A percentile compares a stretch with the other conserved stretches of the same genome.
Conservation (phyloP, 768 basidiomycete genomes). For the Podaxis sp. region DNA sequence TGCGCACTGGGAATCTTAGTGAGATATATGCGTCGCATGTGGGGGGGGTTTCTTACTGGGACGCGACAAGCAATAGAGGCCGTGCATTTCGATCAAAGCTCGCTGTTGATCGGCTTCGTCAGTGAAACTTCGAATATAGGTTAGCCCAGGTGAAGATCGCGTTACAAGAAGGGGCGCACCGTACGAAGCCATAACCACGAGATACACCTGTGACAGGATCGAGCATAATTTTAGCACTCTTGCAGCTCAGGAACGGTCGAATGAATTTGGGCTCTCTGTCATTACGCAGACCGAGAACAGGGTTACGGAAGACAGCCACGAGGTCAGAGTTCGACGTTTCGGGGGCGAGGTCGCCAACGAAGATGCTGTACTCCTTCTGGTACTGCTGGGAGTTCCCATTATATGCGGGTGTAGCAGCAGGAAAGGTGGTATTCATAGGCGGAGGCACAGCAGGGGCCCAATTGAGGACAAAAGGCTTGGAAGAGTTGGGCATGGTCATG, state of each 20-base stretch:
- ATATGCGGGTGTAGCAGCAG: constrained; percentile 20
- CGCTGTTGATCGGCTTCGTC: constrained; percentile 87
- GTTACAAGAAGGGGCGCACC: constrained; percentile 39
- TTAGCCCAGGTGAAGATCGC: constrained; percentile 8
- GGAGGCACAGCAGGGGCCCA: constrained; percentile 55
- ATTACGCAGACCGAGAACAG: constrained; percentile 77
- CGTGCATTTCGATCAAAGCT: constrained; percentile 89
- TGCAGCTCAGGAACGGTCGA: constrained; percentile 84
- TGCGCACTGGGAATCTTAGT: constrained; percentile 58
- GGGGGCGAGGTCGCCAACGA: constrained; percentile 90
- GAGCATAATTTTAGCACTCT: constrained; percentile 94
- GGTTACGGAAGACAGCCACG: constrained; percentile 90
- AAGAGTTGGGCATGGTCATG: constrained; percentile 82
- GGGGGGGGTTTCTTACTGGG: constrained; percentile 59
- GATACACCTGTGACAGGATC: constrained; percentile 88
- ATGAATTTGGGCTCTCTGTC: constrained; percentile 89
- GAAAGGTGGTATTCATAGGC: constrained; percentile 25
- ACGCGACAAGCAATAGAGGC: constrained; percentile 82
- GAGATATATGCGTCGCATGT: constrained; percentile 25
- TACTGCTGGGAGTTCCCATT: constrained; percentile 28
- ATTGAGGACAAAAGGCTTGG: constrained; percentile 74
- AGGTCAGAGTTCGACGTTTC: constrained; percentile 94
- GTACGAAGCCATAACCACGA: constrained; percentile 89
- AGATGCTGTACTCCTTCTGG: constrained; percentile 88
- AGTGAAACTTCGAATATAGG: constrained; percentile 56